Evolutionary conservation across 1,284 basidiomycete genomes (phyloP).

Genomic region (Athelia sp.): DNA sequence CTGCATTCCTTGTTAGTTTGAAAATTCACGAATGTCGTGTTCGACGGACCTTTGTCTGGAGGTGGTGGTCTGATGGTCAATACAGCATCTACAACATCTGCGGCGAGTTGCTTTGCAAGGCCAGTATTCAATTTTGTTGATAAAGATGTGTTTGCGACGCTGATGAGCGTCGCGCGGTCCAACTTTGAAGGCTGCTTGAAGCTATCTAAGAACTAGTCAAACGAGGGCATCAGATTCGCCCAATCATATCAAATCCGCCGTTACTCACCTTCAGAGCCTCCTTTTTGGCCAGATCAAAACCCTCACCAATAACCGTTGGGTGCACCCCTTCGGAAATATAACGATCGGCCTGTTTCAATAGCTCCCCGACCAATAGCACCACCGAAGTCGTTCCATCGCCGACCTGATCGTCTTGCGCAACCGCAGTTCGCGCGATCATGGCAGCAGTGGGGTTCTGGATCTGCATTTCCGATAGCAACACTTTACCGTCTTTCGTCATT

Average conservation of each 20-base stretch:
- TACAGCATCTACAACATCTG: constrained; percentile 95
- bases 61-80: constrained; percentile 79
- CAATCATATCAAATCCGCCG: constrained; percentile 7
- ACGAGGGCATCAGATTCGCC: constrained; percentile 9
- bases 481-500: constrained; percentile 99
- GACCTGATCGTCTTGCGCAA: constrained; percentile 98
- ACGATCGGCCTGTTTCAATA: constrained; percentile 96
- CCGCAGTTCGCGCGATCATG: constrained; percentile 98
- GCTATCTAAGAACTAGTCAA: constrained; percentile 79
- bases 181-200: constrained; percentile 78
- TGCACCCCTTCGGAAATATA: constrained; percentile 99
- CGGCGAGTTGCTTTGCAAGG: constrained; percentile 86
- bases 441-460: constrained; percentile 99
- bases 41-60: constrained; percentile 47
- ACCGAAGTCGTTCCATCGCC: constrained; percentile 99
- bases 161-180: constrained; percentile 88
- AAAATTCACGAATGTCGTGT: too few species aligned
- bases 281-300: constrained; percentile 97
- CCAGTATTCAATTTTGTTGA: constrained; percentile 87
- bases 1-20: constrained; percentile 24
- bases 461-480: constrained; percentile 99
- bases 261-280: constrained; percentile 81
- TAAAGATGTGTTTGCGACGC: constrained; percentile 92
- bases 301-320: constrained; percentile 92
- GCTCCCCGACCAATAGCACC: constrained; percentile 94